Evolutionary conservation across 768 basidiomycete species (phyloP).

Genomic region (Termitomyces sp.): DNA sequence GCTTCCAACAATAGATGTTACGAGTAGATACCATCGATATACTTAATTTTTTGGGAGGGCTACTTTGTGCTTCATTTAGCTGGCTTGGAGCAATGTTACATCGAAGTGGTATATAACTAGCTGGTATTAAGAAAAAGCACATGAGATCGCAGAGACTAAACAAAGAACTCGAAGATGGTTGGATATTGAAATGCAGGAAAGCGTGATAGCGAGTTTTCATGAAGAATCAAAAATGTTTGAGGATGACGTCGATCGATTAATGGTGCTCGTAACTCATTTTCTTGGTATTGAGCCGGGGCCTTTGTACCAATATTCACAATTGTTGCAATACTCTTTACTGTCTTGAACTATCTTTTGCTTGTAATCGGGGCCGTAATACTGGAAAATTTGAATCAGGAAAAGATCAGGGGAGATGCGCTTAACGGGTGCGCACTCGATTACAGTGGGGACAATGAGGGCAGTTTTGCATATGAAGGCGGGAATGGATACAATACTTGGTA

Average conservation of each 20-base stretch:
- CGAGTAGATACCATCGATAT: neutral
- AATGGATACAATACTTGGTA: constrained; percentile 36
- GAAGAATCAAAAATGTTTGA: neutral
- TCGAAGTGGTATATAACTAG: neutral
- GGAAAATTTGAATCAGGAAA: constrained; percentile 6
- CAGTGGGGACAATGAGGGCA: constrained; percentile 39
- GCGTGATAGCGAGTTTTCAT: constrained; percentile 11
- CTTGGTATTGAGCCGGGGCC: constrained; percentile 35
- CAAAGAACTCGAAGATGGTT: neutral
- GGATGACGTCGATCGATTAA: constrained; percentile 5
- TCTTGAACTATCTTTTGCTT: constrained; percentile 52
- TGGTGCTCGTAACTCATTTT: constrained; percentile 17
- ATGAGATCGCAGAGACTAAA: neutral
- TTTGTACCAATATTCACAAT: constrained; percentile 57
- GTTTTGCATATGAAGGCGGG: constrained; percentile 23
- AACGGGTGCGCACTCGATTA: constrained; percentile 32
- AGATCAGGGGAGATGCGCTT: constrained; percentile 7
- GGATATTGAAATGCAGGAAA: constrained; percentile 3
- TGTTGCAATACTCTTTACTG: constrained; percentile 49
- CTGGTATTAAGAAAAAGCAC: neutral
- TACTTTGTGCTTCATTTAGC: neutral
- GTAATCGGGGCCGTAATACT: constrained; percentile 72
- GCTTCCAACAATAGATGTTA: neutral
- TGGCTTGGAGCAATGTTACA: neutral
- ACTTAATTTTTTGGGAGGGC: neutral